These are phyloP conservation scores for Anastatica hierochuntica DNA, from an alignment of 345 rosid species.

Conservation along the genomic window DNA sequence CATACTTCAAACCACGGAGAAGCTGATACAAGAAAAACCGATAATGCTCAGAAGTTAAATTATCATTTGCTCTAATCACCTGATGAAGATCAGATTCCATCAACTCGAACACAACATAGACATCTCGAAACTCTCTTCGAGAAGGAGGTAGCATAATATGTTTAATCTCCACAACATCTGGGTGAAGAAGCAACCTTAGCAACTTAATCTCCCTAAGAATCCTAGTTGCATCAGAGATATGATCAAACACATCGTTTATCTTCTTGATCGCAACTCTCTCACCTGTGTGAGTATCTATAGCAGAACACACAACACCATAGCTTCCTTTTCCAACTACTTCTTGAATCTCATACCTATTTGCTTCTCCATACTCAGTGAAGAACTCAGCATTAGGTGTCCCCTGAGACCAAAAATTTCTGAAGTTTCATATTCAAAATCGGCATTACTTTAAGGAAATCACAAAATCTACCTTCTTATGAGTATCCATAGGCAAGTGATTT, in stretches of 20 bases:
- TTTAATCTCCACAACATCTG: conserved; percentile 85
- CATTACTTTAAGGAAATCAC: too few species aligned
- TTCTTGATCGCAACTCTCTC: conserved; percentile 92
- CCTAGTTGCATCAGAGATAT: conserved; percentile 95
- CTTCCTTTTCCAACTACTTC: conserved; percentile 99
- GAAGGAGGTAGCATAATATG: conserved; percentile 99
- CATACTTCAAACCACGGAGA: conserved; percentile 89
- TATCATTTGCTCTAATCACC: conserved; percentile 92
- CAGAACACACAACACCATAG: conserved; percentile 94
- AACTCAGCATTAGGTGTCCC: conserved; percentile 57
- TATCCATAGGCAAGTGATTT: conserved; percentile 47
- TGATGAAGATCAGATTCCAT: conserved; percentile 99
- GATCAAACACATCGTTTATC: conserved; percentile 93
- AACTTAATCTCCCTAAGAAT: conserved; percentile 92
- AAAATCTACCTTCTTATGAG: conserved; percentile 86
- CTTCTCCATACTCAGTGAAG: conserved; percentile 98
- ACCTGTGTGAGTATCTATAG: conserved; percentile 71
- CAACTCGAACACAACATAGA: conserved; percentile 49
- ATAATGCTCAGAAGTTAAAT: conserved; percentile 91
- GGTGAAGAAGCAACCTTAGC: conserved; percentile 87
- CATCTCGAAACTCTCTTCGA: conserved; percentile 81
- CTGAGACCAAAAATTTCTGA: too few species aligned
- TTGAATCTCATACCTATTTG: conserved; percentile 71
- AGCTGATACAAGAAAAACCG: conserved; percentile 97
- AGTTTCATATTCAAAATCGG: too few species aligned